Percentiles rank a stretch among this genome's conserved stretches.
Conservation (phyloP, 441 rosid genomes). For the Croton laevigatus region DNA sequence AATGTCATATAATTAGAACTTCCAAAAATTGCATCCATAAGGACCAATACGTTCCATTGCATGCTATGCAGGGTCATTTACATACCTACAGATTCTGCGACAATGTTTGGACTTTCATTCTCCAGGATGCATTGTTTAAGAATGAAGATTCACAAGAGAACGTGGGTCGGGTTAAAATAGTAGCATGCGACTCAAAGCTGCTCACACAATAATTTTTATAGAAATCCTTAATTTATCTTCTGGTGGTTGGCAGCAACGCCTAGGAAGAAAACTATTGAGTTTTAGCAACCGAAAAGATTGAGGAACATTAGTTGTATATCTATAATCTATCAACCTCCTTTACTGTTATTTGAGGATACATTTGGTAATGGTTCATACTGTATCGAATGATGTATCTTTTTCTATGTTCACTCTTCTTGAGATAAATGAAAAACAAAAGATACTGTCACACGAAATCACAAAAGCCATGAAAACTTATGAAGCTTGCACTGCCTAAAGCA, state of each 20-base stretch:
- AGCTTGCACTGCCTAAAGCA: not conserved
- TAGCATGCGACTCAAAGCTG: conserved; percentile 96
- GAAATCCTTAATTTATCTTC: conserved; percentile 14
- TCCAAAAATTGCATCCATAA: not conserved
- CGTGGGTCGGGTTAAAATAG: conserved; percentile 83
- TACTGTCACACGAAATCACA: not conserved
- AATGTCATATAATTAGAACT: no score
- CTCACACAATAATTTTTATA: conserved; percentile 53
- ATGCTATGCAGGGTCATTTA: conserved; percentile 73
- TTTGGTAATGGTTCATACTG: conserved; percentile 17
- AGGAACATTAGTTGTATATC: conserved; percentile 24
- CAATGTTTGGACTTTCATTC: conserved; percentile 97
- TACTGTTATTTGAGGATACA: conserved; percentile 8
- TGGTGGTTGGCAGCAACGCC: conserved; percentile 13
- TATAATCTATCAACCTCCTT: conserved; percentile 27
- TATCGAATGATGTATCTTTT: conserved; percentile 17
- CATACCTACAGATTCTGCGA: conserved; percentile 99
- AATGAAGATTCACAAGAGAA: conserved; percentile 55
- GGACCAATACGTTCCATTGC: conserved; percentile 1
- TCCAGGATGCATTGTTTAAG: conserved; percentile 74
- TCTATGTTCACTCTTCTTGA: conserved; percentile 17
- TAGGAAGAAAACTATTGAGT: conserved; percentile 19
- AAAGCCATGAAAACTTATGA: not conserved
- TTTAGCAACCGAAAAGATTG: conserved; percentile 1
- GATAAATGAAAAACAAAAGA: not conserved